These are phyloP conservation scores for Talinum fruticosum DNA, from an alignment of 148 eudicot genomes.

Conservation along the genomic window DNA sequence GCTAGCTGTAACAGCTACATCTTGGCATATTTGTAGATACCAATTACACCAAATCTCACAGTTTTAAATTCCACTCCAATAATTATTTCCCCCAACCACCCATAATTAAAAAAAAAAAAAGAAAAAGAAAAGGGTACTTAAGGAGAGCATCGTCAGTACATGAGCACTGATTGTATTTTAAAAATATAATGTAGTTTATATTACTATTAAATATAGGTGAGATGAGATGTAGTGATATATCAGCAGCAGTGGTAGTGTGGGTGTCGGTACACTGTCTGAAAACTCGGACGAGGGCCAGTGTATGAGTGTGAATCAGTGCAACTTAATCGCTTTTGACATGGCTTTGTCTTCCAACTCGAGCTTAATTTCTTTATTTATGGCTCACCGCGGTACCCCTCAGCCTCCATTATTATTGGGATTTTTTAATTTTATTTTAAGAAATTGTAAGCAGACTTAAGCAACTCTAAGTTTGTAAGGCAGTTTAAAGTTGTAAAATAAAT, in stretches of 20 bases:
- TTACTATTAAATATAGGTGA: background rate
- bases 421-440: too few species aligned
- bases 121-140: background rate
- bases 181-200: too few species aligned
- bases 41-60: background rate
- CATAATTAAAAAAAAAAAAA: background rate
- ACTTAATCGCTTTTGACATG: conserved; percentile 35
- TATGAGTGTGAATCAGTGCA: too few species aligned
- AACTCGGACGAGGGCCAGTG: too few species aligned
- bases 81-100: background rate
- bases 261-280: conserved; percentile 21
- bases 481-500: too few species aligned
- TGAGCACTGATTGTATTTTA: background rate
- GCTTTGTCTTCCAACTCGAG: conserved; percentile 15
- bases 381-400: too few species aligned
- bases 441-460: too few species aligned
- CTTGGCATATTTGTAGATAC: conserved; percentile 4
- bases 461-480: too few species aligned
- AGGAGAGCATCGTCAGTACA: background rate
- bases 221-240: background rate
- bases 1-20: conserved; percentile 12
- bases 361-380: too few species aligned
- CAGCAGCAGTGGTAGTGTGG: conserved; percentile 15
- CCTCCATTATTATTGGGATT: too few species aligned
- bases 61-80: background rate